Base-by-base conservation (phyloP, 768 basidiomycete species). In the Cubamyces lactineus region DNA sequence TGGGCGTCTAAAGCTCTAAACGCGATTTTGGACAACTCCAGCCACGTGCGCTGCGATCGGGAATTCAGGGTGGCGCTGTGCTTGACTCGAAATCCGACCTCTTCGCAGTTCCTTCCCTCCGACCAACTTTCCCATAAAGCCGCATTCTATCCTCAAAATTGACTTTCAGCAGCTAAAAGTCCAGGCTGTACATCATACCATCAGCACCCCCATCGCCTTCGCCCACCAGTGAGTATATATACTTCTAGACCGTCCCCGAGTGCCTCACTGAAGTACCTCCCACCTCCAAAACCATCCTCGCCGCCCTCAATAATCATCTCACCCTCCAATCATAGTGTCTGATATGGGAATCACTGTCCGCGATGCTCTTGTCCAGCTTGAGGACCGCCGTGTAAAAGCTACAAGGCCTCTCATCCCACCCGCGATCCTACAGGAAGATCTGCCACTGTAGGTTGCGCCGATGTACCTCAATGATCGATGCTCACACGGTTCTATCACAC, bases 401-500 rank as follows among this genome's bases (percentile, higher is more conserved):
- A 94, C 89, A 17, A 81, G 94, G 43, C 95, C 95, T 28, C 77
- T 98, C 58, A 95, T 98, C 59, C 95, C 95, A 53, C 95, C 95
- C 21, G 94, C 96, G 71, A 96, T 98, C 63, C 82, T 98, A 1
- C 90, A 91, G 67, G 95, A 98, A 74, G 95, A 98, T 74, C 82
- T 92, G n/a, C 92, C 92, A 45, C 76, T 94, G 91, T 92, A 76
- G 53, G 85, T 77, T 30, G 30, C 49, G 7, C 13, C 13, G 16
- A 24, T 47, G 13, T n/a, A 3, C 17, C 12, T 15, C 19, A 15
- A 17, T 21, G 12, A 9, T 45, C 34, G 47, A 30, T 38, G 17
- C 46, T 58, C 21, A 3, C 51, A 21, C 41, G 21, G 2, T 17
- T 23, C 0, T 8, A 9, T 5, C 8, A 6, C 42, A 2, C 40